These are phyloP conservation scores for Pyrenophora graminea DNA, from an alignment of 2,329 filamentous ascomycete genomes.

Conservation along the genomic window DNA sequence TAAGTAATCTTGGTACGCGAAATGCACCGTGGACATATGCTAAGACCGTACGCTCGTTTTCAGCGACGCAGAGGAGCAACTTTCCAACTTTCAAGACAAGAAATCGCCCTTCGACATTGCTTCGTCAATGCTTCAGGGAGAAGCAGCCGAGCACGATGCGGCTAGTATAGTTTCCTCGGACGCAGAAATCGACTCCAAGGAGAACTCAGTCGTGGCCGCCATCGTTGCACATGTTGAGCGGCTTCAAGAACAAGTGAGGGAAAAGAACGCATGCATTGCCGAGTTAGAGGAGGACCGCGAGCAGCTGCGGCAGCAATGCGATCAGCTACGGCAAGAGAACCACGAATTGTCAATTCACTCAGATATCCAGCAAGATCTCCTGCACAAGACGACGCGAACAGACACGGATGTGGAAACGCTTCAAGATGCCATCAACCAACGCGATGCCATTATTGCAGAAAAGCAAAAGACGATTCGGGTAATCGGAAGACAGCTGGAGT, in stretches of 20 bases:
- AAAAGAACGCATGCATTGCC: conserved; percentile 32
- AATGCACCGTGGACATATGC: too few species aligned
- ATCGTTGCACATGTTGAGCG: conserved; percentile 38
- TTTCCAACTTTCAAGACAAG: conserved; percentile 36
- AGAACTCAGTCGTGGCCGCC: conserved; percentile 29
- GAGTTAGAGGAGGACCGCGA: conserved; percentile 30
- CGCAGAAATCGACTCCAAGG: conserved; percentile 19
- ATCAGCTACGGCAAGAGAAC: conserved; percentile 29
- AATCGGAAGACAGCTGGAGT: conserved; percentile 45
- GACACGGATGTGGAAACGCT: conserved; percentile 39
- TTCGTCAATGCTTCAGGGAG: conserved; percentile 10
- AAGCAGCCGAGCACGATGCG: not conserved
- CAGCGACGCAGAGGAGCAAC: conserved; percentile 45
- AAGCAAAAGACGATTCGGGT: conserved; percentile 37
- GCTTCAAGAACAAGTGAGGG: conserved; percentile 39
- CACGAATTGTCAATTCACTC: conserved; percentile 29
- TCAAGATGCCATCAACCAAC: conserved; percentile 34
- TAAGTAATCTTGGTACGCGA: too few species aligned
- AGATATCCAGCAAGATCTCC: conserved; percentile 36
- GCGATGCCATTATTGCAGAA: conserved; percentile 38
- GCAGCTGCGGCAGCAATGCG: conserved; percentile 22
- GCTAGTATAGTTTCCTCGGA: conserved; percentile 37
- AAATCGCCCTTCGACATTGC: conserved; percentile 35
- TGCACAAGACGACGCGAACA: conserved; percentile 30
- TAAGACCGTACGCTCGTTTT: too few species aligned